These are phyloP conservation scores for Raphanus sativus DNA, from an alignment of 345 rosid genomes.

Conservation along the genomic window DNA sequence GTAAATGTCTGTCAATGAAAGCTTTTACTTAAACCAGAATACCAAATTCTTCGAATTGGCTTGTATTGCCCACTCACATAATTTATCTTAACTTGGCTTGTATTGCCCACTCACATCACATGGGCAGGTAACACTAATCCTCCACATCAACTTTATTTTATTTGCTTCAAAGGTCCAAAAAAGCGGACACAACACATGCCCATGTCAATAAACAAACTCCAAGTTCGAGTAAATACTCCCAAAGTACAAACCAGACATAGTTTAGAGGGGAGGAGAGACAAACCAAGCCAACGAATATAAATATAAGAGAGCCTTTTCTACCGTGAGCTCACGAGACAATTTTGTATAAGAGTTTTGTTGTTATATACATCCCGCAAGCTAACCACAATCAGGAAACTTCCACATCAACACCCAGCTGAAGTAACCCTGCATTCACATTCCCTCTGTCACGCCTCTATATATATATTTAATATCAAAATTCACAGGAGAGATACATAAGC, in stretches of 20 bases:
- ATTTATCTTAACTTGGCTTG: background rate
- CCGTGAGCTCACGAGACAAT: background rate
- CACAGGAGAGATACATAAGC: background rate
- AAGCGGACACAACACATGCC: constrained; percentile 16
- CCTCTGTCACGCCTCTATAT: constrained; percentile 6
- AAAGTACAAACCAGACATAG: background rate
- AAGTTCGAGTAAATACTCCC: background rate
- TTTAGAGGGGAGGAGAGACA: background rate
- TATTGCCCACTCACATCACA: background rate
- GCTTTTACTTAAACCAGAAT: no score
- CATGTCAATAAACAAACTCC: background rate
- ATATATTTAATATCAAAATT: background rate
- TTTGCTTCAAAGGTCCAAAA: constrained; percentile 1
- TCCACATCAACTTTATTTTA: constrained; percentile 5
- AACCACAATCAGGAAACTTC: background rate
- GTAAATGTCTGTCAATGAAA: no score
- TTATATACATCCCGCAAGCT: background rate
- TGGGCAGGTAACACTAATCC: background rate
- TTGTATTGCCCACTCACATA: background rate
- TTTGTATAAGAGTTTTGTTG: background rate
- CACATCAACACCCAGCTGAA: constrained; percentile 33
- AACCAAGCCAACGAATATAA: constrained; percentile 1
- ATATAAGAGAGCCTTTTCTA: constrained; percentile 21
- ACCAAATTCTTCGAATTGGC: no score
- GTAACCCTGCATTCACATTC: constrained; percentile 24